These are phyloP conservation scores for Talaromyces sp. DNA, from an alignment of 2,329 filamentous ascomycete genomes.

Conservation along the genomic window DNA sequence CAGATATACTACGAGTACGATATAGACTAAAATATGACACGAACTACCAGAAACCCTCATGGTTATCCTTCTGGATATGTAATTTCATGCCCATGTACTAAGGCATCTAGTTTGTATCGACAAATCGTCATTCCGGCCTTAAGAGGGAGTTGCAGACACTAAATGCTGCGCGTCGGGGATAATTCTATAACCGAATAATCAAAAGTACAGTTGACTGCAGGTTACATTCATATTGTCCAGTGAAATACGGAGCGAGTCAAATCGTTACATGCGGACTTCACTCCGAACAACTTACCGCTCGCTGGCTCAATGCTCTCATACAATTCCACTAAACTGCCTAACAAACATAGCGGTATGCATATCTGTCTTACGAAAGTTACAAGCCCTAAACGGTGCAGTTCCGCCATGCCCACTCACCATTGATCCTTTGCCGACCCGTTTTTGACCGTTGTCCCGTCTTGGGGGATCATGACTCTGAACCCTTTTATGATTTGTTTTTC, in stretches of 20 bases:
- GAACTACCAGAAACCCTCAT: not conserved
- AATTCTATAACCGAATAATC: not conserved
- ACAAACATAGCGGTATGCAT: not conserved
- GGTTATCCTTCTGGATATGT: not conserved
- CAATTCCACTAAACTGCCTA: not conserved
- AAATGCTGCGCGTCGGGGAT: not conserved
- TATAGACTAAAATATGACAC: not conserved
- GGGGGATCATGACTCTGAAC: not conserved
- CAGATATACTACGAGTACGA: not conserved
- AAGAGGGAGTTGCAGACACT: not conserved
- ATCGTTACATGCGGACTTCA: not conserved
- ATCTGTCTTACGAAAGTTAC: not conserved
- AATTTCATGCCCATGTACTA: not conserved
- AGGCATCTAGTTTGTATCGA: not conserved
- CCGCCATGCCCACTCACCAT: not conserved
- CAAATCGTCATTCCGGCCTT: not conserved
- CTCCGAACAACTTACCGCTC: constrained; percentile 1
- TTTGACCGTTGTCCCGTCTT: not conserved
- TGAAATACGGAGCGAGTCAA: not conserved
- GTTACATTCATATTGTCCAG: not conserved
- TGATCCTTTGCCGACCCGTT: not conserved
- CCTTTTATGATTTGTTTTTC: not conserved
- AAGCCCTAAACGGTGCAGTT: not conserved
- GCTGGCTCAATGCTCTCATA: not conserved
- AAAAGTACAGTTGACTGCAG: not conserved